Evolutionary conservation across 345 rosid genomes (phyloP).

Genomic region (Hibiscus syriacus): DNA sequence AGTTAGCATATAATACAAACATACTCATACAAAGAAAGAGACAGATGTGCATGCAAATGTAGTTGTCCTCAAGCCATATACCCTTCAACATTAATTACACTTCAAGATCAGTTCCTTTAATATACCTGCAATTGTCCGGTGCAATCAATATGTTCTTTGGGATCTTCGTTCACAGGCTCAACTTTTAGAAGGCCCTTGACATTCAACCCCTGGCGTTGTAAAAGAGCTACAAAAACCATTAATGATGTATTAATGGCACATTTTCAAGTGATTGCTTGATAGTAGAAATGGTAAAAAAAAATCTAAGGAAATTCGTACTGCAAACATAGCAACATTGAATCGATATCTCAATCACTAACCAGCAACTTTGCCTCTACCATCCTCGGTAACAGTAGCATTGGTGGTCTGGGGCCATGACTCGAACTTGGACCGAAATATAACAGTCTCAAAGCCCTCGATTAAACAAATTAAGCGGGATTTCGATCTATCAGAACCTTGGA

Average conservation of each 20-base stretch:
- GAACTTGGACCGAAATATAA: slow-evolving; percentile 78
- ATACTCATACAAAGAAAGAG: background rate
- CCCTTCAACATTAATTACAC: background rate
- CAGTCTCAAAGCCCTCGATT: slow-evolving; percentile 97
- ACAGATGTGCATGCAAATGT: background rate
- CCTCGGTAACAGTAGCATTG: slow-evolving; percentile 66
- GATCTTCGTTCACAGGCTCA: slow-evolving; percentile 71
- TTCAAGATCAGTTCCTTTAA: background rate
- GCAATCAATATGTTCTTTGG: slow-evolving; percentile 78
- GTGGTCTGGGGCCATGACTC: slow-evolving; percentile 73
- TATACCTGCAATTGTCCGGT: slow-evolving; percentile 88
- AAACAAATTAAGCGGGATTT: slow-evolving; percentile 66
- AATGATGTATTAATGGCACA: background rate
- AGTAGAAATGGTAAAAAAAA: background rate
- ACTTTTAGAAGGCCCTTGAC: slow-evolving; percentile 82
- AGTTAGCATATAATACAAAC: too few relatives aligned
- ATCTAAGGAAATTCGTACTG: background rate
- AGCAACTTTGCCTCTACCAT: slow-evolving; percentile 99
- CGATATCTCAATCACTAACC: slow-evolving; percentile 36
- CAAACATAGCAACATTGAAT: background rate
- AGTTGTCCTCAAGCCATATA: background rate
- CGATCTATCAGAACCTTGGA: slow-evolving; percentile 42
- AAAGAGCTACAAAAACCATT: slow-evolving; percentile 47
- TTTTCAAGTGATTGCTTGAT: background rate
- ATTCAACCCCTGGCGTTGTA: slow-evolving; percentile 87